Base-by-base conservation (phyloP, 1,139 yeast species). In the Candida albicans region DNA sequence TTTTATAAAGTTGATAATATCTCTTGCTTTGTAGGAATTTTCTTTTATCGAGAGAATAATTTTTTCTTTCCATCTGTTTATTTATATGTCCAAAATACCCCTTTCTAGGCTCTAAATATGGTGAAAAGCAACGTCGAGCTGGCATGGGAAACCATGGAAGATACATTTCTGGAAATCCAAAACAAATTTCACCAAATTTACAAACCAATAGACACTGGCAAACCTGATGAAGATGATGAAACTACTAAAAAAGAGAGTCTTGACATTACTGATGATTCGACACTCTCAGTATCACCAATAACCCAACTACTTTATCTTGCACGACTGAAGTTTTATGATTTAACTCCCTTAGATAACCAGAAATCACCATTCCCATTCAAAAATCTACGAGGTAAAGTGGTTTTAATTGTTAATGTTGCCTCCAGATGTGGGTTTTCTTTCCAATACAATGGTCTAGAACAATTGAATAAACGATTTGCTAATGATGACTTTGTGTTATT, bases 351-450 rank as follows among this genome's bases (percentile, higher is more conserved):
- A 36, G 75, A 73, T 52, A 58, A 61, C 46, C 64, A 65, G 43
- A 88, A 86, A 39, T 65, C 81, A 54, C 81, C 83, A 28, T 89
- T 68, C 65, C 79, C 86, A 34, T 86, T 93, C 61, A 58, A 68
- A 32, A 75, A 84, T 52, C 71, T 90, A 49, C 79, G 87, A 64
- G 97, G 96, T 35, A 89, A 93, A 64, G 96, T 88, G 39, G 97
- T 93, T 14, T 67, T 93, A 40, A 77, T 93, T 53, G 96, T 93
- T 53, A 93, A 93, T 64, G 98, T 96, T 33, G 93, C 97, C 52
- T 88, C 91, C 62, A 91, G 87, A 71, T 88, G 93, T 47, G 87
- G 88, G 55, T 85, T 88, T 56, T 85, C 89, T 48, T 97, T 95
- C 60, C 95, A 91, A 69, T 74, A 75, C 58, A 67, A 67, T 57